A percentile compares a stretch with the other conserved stretches of the same genome.
Evolutionary conservation across 306 rosid genomes (phyloP).

Genomic region (Cucurbita moschata): DNA sequence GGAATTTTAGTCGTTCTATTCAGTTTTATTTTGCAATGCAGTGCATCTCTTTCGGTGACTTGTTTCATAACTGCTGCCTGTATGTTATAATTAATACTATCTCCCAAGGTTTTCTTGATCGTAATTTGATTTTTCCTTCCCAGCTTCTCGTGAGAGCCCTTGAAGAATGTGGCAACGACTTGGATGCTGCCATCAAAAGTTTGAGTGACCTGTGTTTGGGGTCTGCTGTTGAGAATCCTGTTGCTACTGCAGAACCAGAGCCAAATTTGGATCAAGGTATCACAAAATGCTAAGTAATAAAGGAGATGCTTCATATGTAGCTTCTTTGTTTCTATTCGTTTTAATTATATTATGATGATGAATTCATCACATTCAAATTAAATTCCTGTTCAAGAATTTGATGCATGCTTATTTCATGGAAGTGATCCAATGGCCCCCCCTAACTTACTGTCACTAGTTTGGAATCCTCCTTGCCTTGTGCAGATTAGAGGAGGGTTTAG

Average conservation of each 20-base stretch:
- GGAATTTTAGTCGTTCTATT: neutral
- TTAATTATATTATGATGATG: neutral
- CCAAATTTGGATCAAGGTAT: constrained; percentile 35
- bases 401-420: neutral
- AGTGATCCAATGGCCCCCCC: neutral
- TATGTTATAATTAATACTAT: neutral
- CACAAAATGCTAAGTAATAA: neutral
- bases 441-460: neutral
- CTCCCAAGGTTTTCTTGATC: neutral
- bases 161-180: constrained; percentile 64
- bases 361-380: neutral
- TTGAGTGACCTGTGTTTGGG: constrained; percentile 56
- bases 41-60: neutral
- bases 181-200: constrained; percentile 74
- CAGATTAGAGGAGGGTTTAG: neutral
- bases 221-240: constrained; percentile 21
- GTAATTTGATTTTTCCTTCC: constrained; percentile 12
- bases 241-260: constrained; percentile 17
- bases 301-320: neutral
- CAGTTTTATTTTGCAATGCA: neutral
- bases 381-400: neutral
- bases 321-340: neutral
- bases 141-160: constrained; percentile 73
- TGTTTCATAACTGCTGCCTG: neutral
- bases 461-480: neutral